Evolutionary conservation across 345 rosid genomes (phyloP), one percentile per base, ranked within the genome.

Genomic region (Dipteronia dyeriana): DNA sequence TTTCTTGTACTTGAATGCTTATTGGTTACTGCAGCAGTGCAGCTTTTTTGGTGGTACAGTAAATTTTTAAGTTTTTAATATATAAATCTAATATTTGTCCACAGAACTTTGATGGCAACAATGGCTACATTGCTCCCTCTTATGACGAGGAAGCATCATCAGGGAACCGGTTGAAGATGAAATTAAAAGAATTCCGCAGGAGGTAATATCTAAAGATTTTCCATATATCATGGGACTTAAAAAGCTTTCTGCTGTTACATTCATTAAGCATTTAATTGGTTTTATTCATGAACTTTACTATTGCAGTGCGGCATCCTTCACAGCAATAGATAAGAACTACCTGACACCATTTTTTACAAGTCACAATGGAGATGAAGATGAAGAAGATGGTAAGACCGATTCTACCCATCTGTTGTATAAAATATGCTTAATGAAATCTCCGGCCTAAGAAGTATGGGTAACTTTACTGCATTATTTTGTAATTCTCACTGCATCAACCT

Each of bases 301-400:
- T 31, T 83, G 84, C 90, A 92, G 98, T n/a, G 82, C 94, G 0
- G 89, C 94, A 29, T 89, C 97, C 3, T 92, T 92, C 80, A 85
- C 94, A 16, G 94, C 91, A 76, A 78, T 88, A 75, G 97, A 92
- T 76, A 92, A 75, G 85, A 92, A 94, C 78, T 92, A 88, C 85
- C 92, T 91, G 76, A 90, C 97, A 59, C 92, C 97, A 1, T 90
- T 93, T 81, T 93, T 93, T 84, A 93, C 98, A 10, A 93, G 93
- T 86, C 86, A 90, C 54, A 91, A 88, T 74, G 92, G 91, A 77
- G 95, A 94, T 78, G 88, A 82, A 17, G 91, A 85, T 6, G 91
- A 87, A 19, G 88, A 83, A 29, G 76, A n/a, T 66, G 92, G 95
- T 91, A 77, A 85, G 87, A 72, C 54, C 16, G 20, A 54, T 43